Evolutionary conservation across 805 yeast species (phyloP).

Genomic region (Wickerhamomyces rabaulensis): DNA sequence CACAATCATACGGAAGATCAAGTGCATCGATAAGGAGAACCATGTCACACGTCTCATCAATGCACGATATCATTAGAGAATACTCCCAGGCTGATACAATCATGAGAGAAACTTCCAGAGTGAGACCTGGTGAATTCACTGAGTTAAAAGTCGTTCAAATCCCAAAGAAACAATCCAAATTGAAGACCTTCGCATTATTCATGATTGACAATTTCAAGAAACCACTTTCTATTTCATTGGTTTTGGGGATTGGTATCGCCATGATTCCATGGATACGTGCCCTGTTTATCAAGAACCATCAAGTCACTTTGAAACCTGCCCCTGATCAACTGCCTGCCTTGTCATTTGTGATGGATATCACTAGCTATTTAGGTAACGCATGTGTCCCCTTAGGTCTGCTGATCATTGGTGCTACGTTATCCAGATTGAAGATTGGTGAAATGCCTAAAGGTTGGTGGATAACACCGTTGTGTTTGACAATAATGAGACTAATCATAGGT

Average conservation of each 20-base stretch:
- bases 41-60: conserved; percentile 16
- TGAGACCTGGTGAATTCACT: conserved; percentile 17
- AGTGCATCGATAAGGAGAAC: conserved; percentile 8
- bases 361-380: conserved; percentile 77
- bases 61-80: conserved; percentile 43
- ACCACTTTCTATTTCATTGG: conserved; percentile 69
- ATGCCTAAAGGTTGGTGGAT: conserved; percentile 26
- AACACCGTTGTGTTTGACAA: conserved; percentile 53
- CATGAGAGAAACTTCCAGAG: conserved; percentile 10
- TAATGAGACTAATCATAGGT: conserved; percentile 59
- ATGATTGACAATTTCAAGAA: conserved; percentile 51
- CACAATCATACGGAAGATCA: background rate
- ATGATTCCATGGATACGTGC: conserved; percentile 87
- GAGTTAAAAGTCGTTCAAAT: conserved; percentile 13
- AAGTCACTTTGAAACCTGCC: conserved; percentile 48
- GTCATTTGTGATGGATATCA: conserved; percentile 77
- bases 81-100: conserved; percentile 29
- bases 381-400: conserved; percentile 85
- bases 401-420: conserved; percentile 81
- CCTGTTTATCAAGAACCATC: conserved; percentile 48
- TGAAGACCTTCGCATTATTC: conserved; percentile 27
- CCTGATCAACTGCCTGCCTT: conserved; percentile 85
- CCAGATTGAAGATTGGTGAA: conserved; percentile 55
- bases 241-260: conserved; percentile 60
- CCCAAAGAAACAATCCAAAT: background rate